Evolutionary conservation across 257 asterid species (phyloP).

Genomic region (Nyctanthes arbortristis): DNA sequence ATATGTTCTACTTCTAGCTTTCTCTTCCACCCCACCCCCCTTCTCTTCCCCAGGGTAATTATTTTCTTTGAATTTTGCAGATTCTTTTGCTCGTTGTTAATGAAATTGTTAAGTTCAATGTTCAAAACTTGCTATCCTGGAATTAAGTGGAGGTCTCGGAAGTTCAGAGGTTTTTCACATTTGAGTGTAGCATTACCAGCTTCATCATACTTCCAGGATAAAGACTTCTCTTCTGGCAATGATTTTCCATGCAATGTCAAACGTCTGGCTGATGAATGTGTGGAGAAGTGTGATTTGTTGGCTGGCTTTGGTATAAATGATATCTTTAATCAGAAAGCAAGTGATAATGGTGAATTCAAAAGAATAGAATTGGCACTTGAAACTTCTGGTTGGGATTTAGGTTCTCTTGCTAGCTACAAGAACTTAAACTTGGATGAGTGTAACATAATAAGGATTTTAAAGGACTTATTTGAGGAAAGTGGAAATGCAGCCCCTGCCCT

Average conservation of each 20-base stretch:
- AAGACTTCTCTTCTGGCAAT: background rate
- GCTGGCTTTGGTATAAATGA: background rate
- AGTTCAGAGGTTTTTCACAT: background rate
- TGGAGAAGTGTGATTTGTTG: background rate
- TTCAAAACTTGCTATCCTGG: conserved; percentile 1
- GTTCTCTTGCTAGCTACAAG: conserved; percentile 3
- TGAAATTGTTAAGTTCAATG: background rate
- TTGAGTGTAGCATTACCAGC: background rate
- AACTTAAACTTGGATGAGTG: conserved; percentile 12
- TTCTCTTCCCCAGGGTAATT: background rate
- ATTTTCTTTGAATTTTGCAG: background rate
- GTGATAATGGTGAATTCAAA: conserved; percentile 2
- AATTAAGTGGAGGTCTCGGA: background rate
- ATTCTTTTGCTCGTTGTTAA: background rate
- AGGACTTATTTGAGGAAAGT: conserved; percentile 19
- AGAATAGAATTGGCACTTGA: conserved; percentile 20
- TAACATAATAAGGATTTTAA: conserved; percentile 16
- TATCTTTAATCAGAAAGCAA: background rate
- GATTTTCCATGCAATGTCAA: background rate
- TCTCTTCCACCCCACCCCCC: background rate
- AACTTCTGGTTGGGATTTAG: conserved; percentile 21
- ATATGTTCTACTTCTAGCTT: background rate
- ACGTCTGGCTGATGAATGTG: background rate
- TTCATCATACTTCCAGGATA: background rate
- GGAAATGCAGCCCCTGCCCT: conserved; percentile 25